A percentile compares a stretch with the other conserved stretches of the same genome.
These are phyloP conservation scores for Tetracentron sinense DNA, from an alignment of 164 flowering plant genomes.

Conservation along the genomic window DNA sequence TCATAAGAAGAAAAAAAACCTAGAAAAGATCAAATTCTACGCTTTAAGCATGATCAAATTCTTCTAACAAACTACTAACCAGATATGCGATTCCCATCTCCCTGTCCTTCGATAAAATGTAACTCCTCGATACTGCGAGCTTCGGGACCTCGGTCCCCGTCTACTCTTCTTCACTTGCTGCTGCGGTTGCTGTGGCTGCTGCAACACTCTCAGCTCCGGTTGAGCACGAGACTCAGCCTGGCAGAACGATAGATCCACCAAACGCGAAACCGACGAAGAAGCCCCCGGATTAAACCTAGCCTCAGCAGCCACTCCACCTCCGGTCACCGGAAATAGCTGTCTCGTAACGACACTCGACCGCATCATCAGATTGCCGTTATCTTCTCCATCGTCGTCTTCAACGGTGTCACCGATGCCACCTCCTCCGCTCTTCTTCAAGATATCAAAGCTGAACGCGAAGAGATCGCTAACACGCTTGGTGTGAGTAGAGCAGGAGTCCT, in stretches of 20 bases:
- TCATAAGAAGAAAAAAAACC: background rate
- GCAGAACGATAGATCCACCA: slow-evolving; percentile 14
- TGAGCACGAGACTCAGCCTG: slow-evolving; percentile 1
- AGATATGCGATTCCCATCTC: slow-evolving; percentile 65
- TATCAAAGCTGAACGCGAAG: slow-evolving; percentile 16
- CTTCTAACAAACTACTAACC: slow-evolving; percentile 25
- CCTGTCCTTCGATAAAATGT: slow-evolving; percentile 51
- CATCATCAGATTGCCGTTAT: too few species aligned
- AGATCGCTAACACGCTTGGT: background rate
- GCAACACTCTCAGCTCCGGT: slow-evolving; percentile 14
- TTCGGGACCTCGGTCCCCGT: slow-evolving; percentile 51
- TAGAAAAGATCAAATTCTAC: background rate
- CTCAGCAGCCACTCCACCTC: slow-evolving; percentile 5
- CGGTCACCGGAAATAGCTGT: slow-evolving; percentile 27
- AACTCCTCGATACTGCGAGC: slow-evolving; percentile 57
- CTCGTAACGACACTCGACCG: slow-evolving; percentile 10
- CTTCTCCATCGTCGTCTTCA: background rate
- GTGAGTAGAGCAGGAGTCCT: slow-evolving; percentile 15
- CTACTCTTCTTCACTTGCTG: slow-evolving; percentile 38
- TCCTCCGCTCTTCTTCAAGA: slow-evolving; percentile 9
- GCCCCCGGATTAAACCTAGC: slow-evolving; percentile 8
- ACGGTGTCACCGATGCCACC: background rate
- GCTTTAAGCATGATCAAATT: background rate
- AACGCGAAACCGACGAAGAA: slow-evolving; percentile 8
- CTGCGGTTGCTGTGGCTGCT: background rate